These are phyloP conservation scores for Pythium chondricola DNA, from an alignment of 352 stramenopile genomes.

Conservation along the genomic window DNA sequence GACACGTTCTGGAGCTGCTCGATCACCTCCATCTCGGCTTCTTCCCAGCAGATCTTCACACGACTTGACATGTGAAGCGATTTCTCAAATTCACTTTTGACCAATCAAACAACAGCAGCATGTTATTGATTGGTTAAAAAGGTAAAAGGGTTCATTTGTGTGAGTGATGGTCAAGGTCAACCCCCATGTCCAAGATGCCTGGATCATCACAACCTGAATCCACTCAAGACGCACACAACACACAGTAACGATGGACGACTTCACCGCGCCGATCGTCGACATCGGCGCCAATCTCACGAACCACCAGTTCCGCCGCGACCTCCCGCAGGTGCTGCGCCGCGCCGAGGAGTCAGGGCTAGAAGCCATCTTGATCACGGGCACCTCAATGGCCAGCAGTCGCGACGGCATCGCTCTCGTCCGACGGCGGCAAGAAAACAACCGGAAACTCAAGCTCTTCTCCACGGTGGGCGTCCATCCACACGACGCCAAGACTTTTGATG, in stretches of 20 bases:
- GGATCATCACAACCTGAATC: not conserved
- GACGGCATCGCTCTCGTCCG: constrained; percentile 36
- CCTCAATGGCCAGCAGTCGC: constrained; percentile 32
- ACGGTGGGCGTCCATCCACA: constrained; percentile 95
- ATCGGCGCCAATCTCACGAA: constrained; percentile 68
- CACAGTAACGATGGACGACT: constrained; percentile 12
- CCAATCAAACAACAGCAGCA: not conserved
- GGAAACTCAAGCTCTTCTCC: constrained; percentile 52
- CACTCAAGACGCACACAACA: not conserved
- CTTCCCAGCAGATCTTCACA: not conserved
- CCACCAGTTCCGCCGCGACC: constrained; percentile 72
- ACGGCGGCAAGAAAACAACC: constrained; percentile 11
- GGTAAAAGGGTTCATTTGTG: not conserved
- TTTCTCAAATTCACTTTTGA: constrained; percentile 1
- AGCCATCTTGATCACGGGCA: constrained; percentile 84
- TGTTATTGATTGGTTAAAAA: constrained; percentile 8
- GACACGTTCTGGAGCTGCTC: not conserved
- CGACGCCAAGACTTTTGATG: constrained; percentile 80
- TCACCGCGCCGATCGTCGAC: constrained; percentile 38
- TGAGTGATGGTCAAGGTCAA: constrained; percentile 12
- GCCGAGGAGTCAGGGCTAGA: constrained; percentile 60
- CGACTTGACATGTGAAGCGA: not conserved
- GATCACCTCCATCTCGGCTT: not conserved
- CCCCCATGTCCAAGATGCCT: not conserved
- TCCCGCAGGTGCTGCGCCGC: constrained; percentile 84